These are phyloP conservation scores for Geotrichum reessii DNA, from an alignment of 1,139 yeast species.

Conservation along the genomic window DNA sequence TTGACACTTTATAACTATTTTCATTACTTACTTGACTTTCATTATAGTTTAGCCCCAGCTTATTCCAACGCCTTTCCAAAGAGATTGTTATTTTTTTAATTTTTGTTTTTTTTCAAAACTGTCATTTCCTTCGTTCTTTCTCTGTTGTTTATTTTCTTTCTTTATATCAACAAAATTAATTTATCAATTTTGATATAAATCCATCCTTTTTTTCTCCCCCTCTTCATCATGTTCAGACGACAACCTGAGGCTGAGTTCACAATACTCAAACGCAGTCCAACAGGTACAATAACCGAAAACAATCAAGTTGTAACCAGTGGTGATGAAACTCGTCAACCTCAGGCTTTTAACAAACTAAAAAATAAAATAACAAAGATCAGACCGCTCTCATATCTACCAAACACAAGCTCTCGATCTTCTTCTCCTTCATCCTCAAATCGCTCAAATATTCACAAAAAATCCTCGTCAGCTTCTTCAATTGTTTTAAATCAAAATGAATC, in stretches of 20 bases:
- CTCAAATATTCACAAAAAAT: neutral
- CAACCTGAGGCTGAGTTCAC: conserved; percentile 15
- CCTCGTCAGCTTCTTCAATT: conserved; percentile 1
- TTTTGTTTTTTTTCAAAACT: neutral
- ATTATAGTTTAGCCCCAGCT: too few relatives aligned
- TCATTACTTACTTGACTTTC: too few relatives aligned
- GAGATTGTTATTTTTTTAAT: neutral
- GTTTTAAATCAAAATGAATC: neutral
- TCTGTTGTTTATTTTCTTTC: neutral
- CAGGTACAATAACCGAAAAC: conserved; percentile 9
- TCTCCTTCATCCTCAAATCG: neutral
- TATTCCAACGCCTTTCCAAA: neutral
- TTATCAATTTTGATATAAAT: neutral
- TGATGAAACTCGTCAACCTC: conserved; percentile 1
- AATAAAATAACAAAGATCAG: conserved; percentile 10
- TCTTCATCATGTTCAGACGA: conserved; percentile 6
- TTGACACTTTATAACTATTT: too few relatives aligned
- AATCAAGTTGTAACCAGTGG: conserved; percentile 9
- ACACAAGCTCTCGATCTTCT: neutral
- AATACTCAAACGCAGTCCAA: conserved; percentile 8
- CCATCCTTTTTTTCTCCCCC: neutral
- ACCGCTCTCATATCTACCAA: conserved; percentile 7
- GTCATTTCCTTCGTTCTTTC: too few relatives aligned
- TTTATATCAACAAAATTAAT: neutral
- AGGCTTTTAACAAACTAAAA: conserved; percentile 3